phyloP scores from a whole-genome alignment of 768 basidiomycete species.

The Agrocybe pediades region DNA sequence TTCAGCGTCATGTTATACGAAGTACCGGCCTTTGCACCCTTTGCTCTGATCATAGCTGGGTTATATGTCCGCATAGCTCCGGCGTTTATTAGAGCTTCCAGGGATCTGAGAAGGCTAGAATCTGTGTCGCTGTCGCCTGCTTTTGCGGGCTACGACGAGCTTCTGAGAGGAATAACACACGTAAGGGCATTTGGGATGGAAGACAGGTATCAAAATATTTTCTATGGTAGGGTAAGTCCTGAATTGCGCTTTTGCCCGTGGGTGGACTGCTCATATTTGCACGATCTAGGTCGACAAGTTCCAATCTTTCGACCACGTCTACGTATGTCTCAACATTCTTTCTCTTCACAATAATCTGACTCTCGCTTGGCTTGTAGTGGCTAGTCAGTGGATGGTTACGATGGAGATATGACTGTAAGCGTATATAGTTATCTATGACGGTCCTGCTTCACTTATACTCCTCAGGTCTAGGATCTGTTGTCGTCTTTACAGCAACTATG shows the following conservation, averaged over 20 bases:
- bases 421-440: neutral
- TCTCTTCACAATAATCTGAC: neutral
- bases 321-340: slow-evolving; percentile 43
- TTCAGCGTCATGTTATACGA: slow-evolving; percentile 64
- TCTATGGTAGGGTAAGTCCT: slow-evolving; percentile 52
- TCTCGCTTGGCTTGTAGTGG: slow-evolving; percentile 46
- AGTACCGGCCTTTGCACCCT: slow-evolving; percentile 65
- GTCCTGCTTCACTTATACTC: neutral
- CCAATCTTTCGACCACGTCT: slow-evolving; percentile 72
- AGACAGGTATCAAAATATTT: slow-evolving; percentile 60
- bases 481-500: slow-evolving; percentile 69
- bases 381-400: slow-evolving; percentile 69
- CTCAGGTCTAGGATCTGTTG: slow-evolving; percentile 66
- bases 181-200: slow-evolving; percentile 77
- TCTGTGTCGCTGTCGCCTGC: slow-evolving; percentile 69
- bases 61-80: slow-evolving; percentile 67
- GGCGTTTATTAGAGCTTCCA: slow-evolving; percentile 58
- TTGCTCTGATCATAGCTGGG: slow-evolving; percentile 69
- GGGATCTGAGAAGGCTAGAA: slow-evolving; percentile 70
- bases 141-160: slow-evolving; percentile 74
- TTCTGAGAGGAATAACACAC: slow-evolving; percentile 65
- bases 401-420: slow-evolving; percentile 74
- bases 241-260: neutral
- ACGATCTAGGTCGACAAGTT: slow-evolving; percentile 56
- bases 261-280: neutral